A percentile compares a stretch with the other conserved stretches of the same genome.
These are phyloP conservation scores for Aspergillus intermedius DNA, from an alignment of 2,329 filamentous ascomycete genomes.

Conservation along the genomic window DNA sequence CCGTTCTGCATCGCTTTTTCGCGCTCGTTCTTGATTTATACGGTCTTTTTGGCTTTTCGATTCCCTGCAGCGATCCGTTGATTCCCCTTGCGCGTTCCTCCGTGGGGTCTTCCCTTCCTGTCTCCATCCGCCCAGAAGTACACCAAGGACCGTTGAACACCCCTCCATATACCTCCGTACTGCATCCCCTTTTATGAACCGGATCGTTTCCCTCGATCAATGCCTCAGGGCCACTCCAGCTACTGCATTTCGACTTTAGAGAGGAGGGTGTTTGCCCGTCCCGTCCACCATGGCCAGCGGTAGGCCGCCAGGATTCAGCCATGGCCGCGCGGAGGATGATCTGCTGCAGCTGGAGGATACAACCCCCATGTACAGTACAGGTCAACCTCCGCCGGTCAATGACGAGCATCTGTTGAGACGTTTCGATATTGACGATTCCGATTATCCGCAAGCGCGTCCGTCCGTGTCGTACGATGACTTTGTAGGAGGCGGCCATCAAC, in stretches of 20 bases:
- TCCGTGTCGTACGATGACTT: slow-evolving; percentile 95
- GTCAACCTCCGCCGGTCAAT: slow-evolving; percentile 69
- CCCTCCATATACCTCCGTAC: not conserved
- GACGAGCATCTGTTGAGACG: slow-evolving; percentile 74
- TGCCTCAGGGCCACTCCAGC: slow-evolving; percentile 30
- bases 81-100: not conserved
- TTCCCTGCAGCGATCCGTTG: not conserved
- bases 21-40: not conserved
- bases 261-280: slow-evolving; percentile 29
- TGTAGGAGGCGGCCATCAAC: slow-evolving; percentile 54
- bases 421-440: slow-evolving; percentile 63
- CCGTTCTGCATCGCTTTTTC: not conserved
- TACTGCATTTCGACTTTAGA: slow-evolving; percentile 16
- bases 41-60: not conserved
- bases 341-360: slow-evolving; percentile 37
- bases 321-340: slow-evolving; percentile 38
- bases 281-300: slow-evolving; percentile 42
- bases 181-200: slow-evolving; percentile 6
- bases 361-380: slow-evolving; percentile 58
- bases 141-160: not conserved
- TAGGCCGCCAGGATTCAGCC: slow-evolving; percentile 49
- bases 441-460: slow-evolving; percentile 61
- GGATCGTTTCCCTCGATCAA: slow-evolving; percentile 21
- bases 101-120: not conserved
- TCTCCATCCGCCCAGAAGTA: not conserved